These are phyloP conservation scores for Candida ipomoeae DNA, from an alignment of 805 yeast genomes.

Conservation along the genomic window DNA sequence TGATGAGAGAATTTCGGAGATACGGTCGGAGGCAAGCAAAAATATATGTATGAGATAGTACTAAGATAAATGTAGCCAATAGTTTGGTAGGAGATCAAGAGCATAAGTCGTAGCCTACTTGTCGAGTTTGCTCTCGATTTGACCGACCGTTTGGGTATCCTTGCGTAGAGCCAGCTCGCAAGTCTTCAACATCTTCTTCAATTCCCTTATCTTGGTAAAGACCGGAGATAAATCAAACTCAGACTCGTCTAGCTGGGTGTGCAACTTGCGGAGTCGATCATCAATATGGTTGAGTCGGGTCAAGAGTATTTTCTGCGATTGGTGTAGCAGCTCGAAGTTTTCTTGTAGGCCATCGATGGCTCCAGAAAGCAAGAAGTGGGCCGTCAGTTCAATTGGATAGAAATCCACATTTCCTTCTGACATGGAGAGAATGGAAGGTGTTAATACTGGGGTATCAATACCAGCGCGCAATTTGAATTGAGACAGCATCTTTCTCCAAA, in stretches of 20 bases:
- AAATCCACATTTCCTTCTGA: constrained; percentile 27
- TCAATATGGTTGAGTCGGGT: constrained; percentile 46
- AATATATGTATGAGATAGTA: background rate
- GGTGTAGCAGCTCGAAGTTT: constrained; percentile 49
- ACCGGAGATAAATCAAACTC: constrained; percentile 21
- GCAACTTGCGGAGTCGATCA: constrained; percentile 26
- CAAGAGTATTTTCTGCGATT: constrained; percentile 52
- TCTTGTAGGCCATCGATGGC: constrained; percentile 50
- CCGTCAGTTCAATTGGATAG: constrained; percentile 58
- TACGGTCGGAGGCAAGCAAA: background rate
- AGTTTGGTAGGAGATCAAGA: background rate
- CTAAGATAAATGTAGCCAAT: background rate
- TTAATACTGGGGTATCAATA: background rate
- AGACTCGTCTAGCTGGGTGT: constrained; percentile 17
- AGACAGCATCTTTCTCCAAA: no score
- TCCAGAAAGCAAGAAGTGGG: constrained; percentile 51
- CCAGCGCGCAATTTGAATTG: background rate
- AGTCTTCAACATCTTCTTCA: constrained; percentile 31
- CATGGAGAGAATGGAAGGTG: background rate
- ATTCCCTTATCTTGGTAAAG: constrained; percentile 21
- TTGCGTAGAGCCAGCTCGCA: constrained; percentile 27
- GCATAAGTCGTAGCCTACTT: background rate
- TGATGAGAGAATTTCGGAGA: background rate
- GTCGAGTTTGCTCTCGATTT: background rate
- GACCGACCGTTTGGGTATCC: constrained; percentile 34